Base-by-base conservation (phyloP, 164 flowering plant genomes). In the Hamamelis virginiana region DNA sequence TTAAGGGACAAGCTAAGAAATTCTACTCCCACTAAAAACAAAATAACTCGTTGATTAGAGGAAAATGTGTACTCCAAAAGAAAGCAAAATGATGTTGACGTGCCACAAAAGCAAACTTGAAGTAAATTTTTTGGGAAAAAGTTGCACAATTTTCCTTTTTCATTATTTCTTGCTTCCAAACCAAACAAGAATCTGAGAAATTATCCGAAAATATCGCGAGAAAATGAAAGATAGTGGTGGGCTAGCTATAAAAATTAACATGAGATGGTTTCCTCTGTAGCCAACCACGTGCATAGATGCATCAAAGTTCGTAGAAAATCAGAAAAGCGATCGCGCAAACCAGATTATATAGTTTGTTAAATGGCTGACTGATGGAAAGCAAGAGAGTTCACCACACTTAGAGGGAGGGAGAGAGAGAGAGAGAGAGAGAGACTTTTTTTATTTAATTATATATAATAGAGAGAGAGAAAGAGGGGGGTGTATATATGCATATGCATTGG, bases 401-500 rank as follows among this genome's bases (percentile, higher is more conserved):
- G 59, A 55, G 27, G 43, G 18, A 53, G 19, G 18, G 58, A 18
- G 63, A 44, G 62, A 12, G 63, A 57, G 50, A 63, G 18, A 25
- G n/a, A n/a, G n/a, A n/a, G n/a, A n/a, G n/a, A n/a, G n/a, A n/a
- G n/a, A n/a, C n/a, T n/a, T n/a, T n/a, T n/a, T n/a, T n/a, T n/a
- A n/a, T n/a, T n/a, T n/a, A n/a, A n/a, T n/a, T n/a, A n/a, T n/a
- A n/a, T n/a, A n/a, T n/a, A n/a, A n/a, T n/a, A n/a, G n/a, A n/a
- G n/a, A n/a, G n/a, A n/a, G n/a, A n/a, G n/a, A n/a, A n/a, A n/a
- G n/a, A n/a, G n/a, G n/a, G n/a, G n/a, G n/a, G n/a, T n/a, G n/a
- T n/a, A n/a, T n/a, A n/a, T 55, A 26, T 55, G 25, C 27, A 45
- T 53, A 11, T 72, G 81, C 84, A 73, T 81, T 64, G 84, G 75